Evolutionary conservation across 2,329 filamentous ascomycete genomes (phyloP), one percentile per base, ranked within the genome.

Genomic region (Exophiala alcalophila): DNA sequence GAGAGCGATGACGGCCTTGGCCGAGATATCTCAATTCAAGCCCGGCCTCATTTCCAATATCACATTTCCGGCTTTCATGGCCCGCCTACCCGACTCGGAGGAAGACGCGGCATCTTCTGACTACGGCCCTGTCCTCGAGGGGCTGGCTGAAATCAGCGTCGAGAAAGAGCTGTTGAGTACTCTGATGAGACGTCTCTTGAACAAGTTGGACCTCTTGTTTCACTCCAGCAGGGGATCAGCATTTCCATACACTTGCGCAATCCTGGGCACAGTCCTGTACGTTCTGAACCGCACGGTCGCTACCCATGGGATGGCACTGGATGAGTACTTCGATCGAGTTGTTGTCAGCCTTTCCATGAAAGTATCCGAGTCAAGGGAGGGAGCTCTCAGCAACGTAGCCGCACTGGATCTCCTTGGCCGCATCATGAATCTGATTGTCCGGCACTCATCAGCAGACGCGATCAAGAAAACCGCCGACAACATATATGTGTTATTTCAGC

Each of bases 1-100:
- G 45, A 71, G 76, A 48, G 77, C 80, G 4, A 76, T 83, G 46
- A 63, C 68, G 23, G 72, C 74, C 16, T 67, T 85, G 30, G 71
- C 77, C 3, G 73, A 80, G 23, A 72, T 84, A 28, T 81, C 81
- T 5, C 75, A 75, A 47, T 71, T 78, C 46, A 81, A 80, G 54
- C 77, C 80, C 12, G 71, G 74, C 32, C 63, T 81, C 8, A 77
- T 84, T 19, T 75, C 81, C 55, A 74, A 81, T 32, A 79, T 80
- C 43, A 78, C 80, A 0, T 78, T 84, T 54, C 81, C 81, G 18
- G 76, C 77, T 4, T 82, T 84, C 57, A 72, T 84, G 61, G 78
- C 80, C 3, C 74, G 76, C 26, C 62, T 85, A 3, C 81, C 81
- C 1, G 80, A 81, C 47, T 66, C 64, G 2, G 74, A 75, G 43